phyloP scores from a whole-genome alignment of 345 rosid genomes.

The Gossypium ekmanianum region DNA sequence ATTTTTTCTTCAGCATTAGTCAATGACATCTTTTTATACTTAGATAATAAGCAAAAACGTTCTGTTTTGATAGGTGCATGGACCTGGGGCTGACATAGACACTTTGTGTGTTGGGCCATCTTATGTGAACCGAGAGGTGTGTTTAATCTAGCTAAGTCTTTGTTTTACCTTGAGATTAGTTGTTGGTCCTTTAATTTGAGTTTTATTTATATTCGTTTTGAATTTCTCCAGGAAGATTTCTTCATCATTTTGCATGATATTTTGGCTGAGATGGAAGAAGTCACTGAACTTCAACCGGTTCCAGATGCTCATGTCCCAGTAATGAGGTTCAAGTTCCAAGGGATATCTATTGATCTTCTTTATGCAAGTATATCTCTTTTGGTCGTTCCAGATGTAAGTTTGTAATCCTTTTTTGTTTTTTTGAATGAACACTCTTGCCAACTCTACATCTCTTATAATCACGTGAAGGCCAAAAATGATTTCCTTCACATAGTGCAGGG shows the following conservation, averaged over 20 bases:
- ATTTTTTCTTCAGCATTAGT: neutral
- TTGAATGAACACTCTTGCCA: neutral
- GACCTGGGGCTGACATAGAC: constrained; percentile 93
- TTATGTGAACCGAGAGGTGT: constrained; percentile 83
- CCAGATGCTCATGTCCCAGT: constrained; percentile 98
- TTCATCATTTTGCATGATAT: constrained; percentile 65
- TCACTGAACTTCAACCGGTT: constrained; percentile 84
- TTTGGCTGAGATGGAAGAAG: constrained; percentile 73
- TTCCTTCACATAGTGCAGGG: neutral
- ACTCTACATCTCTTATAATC: neutral
- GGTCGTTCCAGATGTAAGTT: constrained; percentile 81
- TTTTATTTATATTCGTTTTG: constrained; percentile 7
- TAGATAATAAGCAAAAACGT: neutral
- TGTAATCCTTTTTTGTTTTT: neutral
- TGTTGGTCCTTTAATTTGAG: neutral
- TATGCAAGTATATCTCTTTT: constrained; percentile 79
- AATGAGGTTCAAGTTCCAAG: constrained; percentile 88
- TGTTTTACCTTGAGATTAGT: neutral
- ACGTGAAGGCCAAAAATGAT: constrained; percentile 5
- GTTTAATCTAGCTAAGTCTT: neutral
- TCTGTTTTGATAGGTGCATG: constrained; percentile 61
- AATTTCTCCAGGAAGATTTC: constrained; percentile 69
- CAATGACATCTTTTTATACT: neutral
- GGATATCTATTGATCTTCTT: constrained; percentile 87
- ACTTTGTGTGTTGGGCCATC: constrained; percentile 96